Conservation (phyloP, 805 yeast genomes). For the Candida palmyrensis region DNA sequence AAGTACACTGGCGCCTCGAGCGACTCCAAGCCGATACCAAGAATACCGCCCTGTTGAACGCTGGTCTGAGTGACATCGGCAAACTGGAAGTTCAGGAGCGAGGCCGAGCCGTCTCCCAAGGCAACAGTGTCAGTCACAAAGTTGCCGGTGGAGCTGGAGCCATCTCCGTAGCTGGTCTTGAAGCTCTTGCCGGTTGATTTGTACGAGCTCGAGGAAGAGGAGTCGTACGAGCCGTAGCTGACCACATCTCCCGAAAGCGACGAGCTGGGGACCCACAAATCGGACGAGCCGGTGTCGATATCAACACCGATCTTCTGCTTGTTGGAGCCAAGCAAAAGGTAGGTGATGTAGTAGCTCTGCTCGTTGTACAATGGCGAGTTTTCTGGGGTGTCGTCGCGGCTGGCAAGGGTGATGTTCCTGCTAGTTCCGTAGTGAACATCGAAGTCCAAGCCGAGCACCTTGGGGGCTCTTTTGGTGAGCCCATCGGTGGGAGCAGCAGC, state of each 20-base stretch:
- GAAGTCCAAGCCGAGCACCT: slow-evolving; percentile 4
- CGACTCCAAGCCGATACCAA: slow-evolving; percentile 4
- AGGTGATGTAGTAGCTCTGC: slow-evolving; percentile 3
- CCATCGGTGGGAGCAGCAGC: slow-evolving; percentile 5
- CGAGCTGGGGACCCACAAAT: slow-evolving; percentile 6
- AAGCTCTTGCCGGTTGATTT: slow-evolving; percentile 25
- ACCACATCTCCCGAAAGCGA: slow-evolving; percentile 7
- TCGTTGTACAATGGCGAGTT: slow-evolving; percentile 3
- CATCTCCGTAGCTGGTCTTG: slow-evolving; percentile 37
- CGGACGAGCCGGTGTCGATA: slow-evolving; percentile 8
- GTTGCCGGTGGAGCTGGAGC: slow-evolving; percentile 33
- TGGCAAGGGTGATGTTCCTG: not conserved
- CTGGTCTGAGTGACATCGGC: slow-evolving; percentile 1
- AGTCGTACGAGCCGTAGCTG: slow-evolving; percentile 38
- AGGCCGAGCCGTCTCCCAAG: slow-evolving; percentile 2
- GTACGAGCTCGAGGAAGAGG: slow-evolving; percentile 26
- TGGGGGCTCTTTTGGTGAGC: slow-evolving; percentile 3
- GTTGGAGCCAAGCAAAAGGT: slow-evolving; percentile 5
- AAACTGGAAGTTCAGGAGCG: slow-evolving; percentile 4
- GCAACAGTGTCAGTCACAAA: slow-evolving; percentile 39
- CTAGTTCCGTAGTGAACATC: not conserved
- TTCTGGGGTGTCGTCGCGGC: not conserved
- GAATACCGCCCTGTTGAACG: slow-evolving; percentile 1
- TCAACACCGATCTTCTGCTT: slow-evolving; percentile 5
- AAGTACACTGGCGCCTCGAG: slow-evolving; percentile 2